Percentiles rank a stretch among this genome's conserved stretches.
phyloP scores from a whole-genome alignment of 148 eudicot genomes.

The Arbutus unedo region DNA sequence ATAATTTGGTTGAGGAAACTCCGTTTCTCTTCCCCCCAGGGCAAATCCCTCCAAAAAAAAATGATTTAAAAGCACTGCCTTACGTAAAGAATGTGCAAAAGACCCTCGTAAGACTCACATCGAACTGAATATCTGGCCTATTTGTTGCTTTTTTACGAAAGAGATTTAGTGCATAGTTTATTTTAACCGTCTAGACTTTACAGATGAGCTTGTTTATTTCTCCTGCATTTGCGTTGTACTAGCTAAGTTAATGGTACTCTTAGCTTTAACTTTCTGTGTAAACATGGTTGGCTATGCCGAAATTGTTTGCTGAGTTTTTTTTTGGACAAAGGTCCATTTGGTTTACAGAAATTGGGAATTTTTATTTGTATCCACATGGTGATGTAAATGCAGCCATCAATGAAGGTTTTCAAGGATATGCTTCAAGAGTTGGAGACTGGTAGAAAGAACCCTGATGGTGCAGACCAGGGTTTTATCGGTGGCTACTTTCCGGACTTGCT shows the following conservation, averaged over 20 bases:
- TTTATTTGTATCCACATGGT: not conserved
- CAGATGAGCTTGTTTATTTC: not conserved
- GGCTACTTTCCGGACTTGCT: conserved; percentile 84
- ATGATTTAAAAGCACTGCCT: too few species aligned
- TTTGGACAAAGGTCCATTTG: not conserved
- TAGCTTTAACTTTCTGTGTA: not conserved
- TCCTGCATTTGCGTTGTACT: too few species aligned
- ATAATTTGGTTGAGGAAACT: too few species aligned
- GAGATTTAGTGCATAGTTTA: not conserved
- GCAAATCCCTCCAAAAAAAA: too few species aligned
- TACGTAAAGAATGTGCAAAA: not conserved
- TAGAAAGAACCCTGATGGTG: conserved; percentile 69
- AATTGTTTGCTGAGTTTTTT: not conserved
- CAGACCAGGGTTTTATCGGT: conserved; percentile 91
- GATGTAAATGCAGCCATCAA: conserved; percentile 66
- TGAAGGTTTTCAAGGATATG: conserved; percentile 70
- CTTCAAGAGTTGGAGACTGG: conserved; percentile 52
- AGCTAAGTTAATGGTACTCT: not conserved
- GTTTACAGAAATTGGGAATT: not conserved
- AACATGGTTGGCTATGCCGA: not conserved
- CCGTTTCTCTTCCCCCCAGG: too few species aligned
- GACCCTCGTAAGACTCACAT: too few species aligned
- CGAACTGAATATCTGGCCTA: not conserved
- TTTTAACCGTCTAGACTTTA: not conserved
- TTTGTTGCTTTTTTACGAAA: not conserved